Base-by-base conservation (phyloP, 208 protist species). In the Trypanosomatidae sp. region DNA sequence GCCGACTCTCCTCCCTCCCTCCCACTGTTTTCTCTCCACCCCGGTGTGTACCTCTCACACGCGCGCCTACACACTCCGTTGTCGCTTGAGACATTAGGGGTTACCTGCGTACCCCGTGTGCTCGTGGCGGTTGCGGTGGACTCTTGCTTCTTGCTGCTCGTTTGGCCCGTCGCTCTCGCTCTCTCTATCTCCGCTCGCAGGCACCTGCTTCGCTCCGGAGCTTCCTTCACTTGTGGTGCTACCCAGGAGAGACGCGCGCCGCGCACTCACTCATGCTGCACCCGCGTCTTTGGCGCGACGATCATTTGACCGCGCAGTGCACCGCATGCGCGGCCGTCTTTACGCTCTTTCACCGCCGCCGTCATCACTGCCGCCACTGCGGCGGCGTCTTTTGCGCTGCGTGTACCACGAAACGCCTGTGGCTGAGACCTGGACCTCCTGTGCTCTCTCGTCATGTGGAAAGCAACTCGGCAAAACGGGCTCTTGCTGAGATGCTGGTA, bases 361-460 rank as follows among this genome's bases (percentile, higher is more conserved):
- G 84, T 7, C 84, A 89, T 56, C 84, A 89, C 78, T 89, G 84
- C 53, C 84, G 84, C 12, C 81, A 83, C 60, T 89, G 84, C 70
- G 84, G 84, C 28, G 43, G 50, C n/a, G 65, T 89, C 33, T 83
- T 86, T 47, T 89, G 84, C 56, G 49, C 59, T 19, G 39, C 25
- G 3, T 89, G 84, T 70, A 76, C 68, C 5, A 44, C n/a, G 53
- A 68, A 78, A 41, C 56, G 47, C 1, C 67, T 90, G 47, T 90
- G 85, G 85, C 81, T 90, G 30, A 62, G 80, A 7, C 77, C 81
- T 7, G 66, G 58, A 28, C 22, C 49, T 10, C 41, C 12, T 15
- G 22, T 15, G 43, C n/a, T 22, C 33, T 49, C 53, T 41, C 56
- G 9, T 47, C 39, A 36, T n/a, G 12, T 12, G 25, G 4, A 49